Evolutionary conservation across 768 basidiomycete species (phyloP).

Genomic region (Boletales sp.): DNA sequence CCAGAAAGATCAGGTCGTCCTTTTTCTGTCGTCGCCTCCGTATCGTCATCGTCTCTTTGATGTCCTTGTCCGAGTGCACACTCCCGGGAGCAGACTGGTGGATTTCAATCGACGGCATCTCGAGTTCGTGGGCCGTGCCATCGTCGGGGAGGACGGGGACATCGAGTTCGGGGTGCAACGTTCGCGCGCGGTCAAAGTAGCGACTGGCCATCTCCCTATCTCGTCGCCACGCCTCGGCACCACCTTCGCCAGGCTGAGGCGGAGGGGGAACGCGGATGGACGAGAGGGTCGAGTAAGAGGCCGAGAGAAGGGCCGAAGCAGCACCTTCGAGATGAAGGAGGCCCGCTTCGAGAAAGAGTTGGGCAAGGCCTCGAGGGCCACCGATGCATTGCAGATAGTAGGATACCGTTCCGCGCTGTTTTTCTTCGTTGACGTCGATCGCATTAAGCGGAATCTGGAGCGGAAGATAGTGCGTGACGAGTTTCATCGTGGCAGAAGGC

Average conservation of each 20-base stretch:
- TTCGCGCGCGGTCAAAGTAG: conserved; percentile 69
- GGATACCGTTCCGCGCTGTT: conserved; percentile 46
- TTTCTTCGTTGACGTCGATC: conserved; percentile 33
- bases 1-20: conserved; percentile 49
- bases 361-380: conserved; percentile 62
- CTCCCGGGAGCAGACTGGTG: conserved; percentile 25
- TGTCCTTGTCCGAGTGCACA: conserved; percentile 25
- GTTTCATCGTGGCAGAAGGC: conserved; percentile 73
- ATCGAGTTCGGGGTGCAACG: conserved; percentile 59
- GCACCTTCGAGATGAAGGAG: conserved; percentile 80
- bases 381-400: conserved; percentile 71
- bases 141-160: conserved; percentile 64
- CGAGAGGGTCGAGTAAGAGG: conserved; percentile 73
- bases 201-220: conserved; percentile 68
- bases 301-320: conserved; percentile 64
- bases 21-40: conserved; percentile 52
- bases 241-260: conserved; percentile 49
- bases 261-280: conserved; percentile 67
- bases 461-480: conserved; percentile 71
- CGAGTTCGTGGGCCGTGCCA: conserved; percentile 40
- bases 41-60: conserved; percentile 30
- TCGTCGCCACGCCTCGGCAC: conserved; percentile 68
- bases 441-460: conserved; percentile 42
- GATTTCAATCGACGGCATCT: conserved; percentile 68
- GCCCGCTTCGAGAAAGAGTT: conserved; percentile 75